phyloP scores from a whole-genome alignment of 768 basidiomycete genomes.

The Mycena leptocephala region DNA sequence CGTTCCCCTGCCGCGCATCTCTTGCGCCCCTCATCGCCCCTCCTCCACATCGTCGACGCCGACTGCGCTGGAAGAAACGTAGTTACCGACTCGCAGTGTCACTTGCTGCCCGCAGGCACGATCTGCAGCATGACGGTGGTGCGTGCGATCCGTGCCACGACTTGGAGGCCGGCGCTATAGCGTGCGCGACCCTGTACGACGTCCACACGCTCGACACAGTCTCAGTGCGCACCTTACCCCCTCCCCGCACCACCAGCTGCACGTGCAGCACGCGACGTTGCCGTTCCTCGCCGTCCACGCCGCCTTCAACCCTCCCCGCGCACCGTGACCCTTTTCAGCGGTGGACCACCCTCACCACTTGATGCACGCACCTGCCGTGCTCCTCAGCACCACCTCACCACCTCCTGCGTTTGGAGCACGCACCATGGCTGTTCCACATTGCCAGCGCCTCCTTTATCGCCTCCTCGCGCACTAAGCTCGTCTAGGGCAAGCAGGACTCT shows the following conservation, averaged over 20 bases:
- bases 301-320: neutral
- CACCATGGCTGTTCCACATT: neutral
- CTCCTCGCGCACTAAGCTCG: neutral
- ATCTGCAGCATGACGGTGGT: neutral
- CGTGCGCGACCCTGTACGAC: neutral
- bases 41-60: conserved; percentile 7
- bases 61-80: neutral
- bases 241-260: neutral
- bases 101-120: neutral
- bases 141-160: neutral
- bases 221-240: neutral
- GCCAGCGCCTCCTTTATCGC: neutral
- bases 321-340: neutral
- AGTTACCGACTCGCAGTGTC: neutral
- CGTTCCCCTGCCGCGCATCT: conserved; percentile 1
- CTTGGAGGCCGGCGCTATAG: neutral
- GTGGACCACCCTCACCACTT: neutral
- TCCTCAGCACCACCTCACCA: neutral
- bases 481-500: neutral
- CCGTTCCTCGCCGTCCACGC: neutral
- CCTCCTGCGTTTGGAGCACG: neutral
- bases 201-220: conserved; percentile 7
- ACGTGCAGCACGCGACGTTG: neutral
- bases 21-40: conserved; percentile 10
- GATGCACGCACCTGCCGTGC: neutral